Percentiles rank a stretch among this genome's conserved stretches.
These are phyloP conservation scores for Kazachstania sp. DNA, from an alignment of 1,139 yeast genomes.

Conservation along the genomic window DNA sequence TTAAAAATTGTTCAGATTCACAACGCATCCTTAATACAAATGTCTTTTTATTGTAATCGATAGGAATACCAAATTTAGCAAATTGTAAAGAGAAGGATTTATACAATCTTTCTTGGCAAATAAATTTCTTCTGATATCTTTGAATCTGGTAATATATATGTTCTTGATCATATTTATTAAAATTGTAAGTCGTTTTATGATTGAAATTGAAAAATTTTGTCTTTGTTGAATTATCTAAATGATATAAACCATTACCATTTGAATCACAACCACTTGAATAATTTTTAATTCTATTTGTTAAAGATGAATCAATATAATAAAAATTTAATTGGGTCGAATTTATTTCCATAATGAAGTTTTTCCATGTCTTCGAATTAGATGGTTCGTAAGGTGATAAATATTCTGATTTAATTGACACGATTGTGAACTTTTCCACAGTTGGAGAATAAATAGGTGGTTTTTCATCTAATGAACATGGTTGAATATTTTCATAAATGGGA, in stretches of 20 bases:
- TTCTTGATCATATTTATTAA: conserved; percentile 28
- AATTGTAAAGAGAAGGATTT: conserved; percentile 61
- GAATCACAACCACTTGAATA: conserved; percentile 23
- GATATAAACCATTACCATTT: not conserved
- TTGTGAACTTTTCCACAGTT: conserved; percentile 47
- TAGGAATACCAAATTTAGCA: conserved; percentile 61
- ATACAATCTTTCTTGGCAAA: conserved; percentile 33
- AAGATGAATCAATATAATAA: conserved; percentile 34
- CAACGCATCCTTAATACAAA: conserved; percentile 51
- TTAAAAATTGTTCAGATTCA: conserved; percentile 59
- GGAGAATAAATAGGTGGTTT: conserved; percentile 50
- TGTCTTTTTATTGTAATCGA: conserved; percentile 42
- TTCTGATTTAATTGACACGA: conserved; percentile 50
- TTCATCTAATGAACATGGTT: conserved; percentile 13
- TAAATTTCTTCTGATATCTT: conserved; percentile 24
- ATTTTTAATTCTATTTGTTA: conserved; percentile 19
- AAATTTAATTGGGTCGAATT: conserved; percentile 70
- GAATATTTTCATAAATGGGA: conserved; percentile 38
- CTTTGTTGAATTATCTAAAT: not conserved
- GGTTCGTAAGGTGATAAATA: conserved; percentile 64
- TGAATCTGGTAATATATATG: conserved; percentile 25
- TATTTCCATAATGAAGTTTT: conserved; percentile 50
- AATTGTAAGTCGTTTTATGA: conserved; percentile 13
- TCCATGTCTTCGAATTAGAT: conserved; percentile 57
- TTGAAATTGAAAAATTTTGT: conserved; percentile 1